phyloP scores from a whole-genome alignment of 108 stramenopile genomes.

The Cyclotella choctawhatcheeana region DNA sequence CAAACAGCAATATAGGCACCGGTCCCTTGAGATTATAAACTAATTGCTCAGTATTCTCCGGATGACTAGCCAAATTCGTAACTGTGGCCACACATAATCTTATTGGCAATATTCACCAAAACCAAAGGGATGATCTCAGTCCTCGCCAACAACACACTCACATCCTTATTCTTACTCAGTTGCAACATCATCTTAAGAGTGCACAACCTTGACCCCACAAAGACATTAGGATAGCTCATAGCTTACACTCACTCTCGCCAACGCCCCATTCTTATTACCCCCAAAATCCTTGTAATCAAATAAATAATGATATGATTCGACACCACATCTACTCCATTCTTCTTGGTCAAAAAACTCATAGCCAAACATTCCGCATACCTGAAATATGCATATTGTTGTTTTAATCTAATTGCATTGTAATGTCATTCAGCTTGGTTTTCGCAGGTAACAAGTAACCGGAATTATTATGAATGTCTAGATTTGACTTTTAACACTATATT shows the following conservation, averaged over 20 bases:
- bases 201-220: constrained; percentile 36
- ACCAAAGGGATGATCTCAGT: constrained; percentile 26
- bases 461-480: too few relatives aligned
- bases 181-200: constrained; percentile 47
- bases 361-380: constrained; percentile 46
- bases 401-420: too few relatives aligned
- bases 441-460: too few relatives aligned
- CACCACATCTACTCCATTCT: constrained; percentile 41
- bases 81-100: constrained; percentile 46
- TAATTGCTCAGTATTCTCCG: constrained; percentile 41
- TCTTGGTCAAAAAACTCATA: constrained; percentile 44
- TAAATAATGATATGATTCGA: constrained; percentile 39
- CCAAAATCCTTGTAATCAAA: constrained; percentile 39
- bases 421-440: too few relatives aligned
- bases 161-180: constrained; percentile 46
- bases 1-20: too few relatives aligned
- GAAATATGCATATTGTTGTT: too few relatives aligned
- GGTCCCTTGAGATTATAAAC: constrained; percentile 30
- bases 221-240: constrained; percentile 32
- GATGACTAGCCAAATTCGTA: constrained; percentile 49
- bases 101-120: constrained; percentile 35
- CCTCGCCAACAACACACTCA: constrained; percentile 21
- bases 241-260: constrained; percentile 30
- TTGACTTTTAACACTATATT: too few relatives aligned
- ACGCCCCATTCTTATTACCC: constrained; percentile 43